Percentiles rank a stretch among this genome's conserved stretches.
Evolutionary conservation across 2,329 filamentous ascomycete species (phyloP).

Genomic region (Teratosphaeriaceae sp.): DNA sequence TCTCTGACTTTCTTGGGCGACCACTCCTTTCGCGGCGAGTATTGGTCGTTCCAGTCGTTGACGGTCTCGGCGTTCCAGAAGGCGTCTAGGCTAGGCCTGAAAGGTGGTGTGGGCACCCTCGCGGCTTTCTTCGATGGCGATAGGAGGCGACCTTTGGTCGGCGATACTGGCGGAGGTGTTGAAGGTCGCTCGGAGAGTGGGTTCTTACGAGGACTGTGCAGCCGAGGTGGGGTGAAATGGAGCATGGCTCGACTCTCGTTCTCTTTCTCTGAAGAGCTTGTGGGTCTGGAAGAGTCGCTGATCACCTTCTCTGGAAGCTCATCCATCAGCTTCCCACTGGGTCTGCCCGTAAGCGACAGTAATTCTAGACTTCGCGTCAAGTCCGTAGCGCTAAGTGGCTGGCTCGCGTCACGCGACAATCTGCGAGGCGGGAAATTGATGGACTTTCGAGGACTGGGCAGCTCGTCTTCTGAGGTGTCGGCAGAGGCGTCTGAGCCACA

Average conservation of each 20-base stretch:
- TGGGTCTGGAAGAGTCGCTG: slow-evolving; percentile 1
- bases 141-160: slow-evolving; percentile 35
- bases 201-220: slow-evolving; percentile 12
- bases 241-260: slow-evolving; percentile 18
- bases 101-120: slow-evolving; percentile 48
- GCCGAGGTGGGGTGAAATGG: slow-evolving; percentile 20
- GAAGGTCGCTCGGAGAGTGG: slow-evolving; percentile 13
- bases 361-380: not conserved
- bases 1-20: slow-evolving; percentile 30
- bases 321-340: not conserved
- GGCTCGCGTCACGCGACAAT: not conserved
- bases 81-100: slow-evolving; percentile 47
- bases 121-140: slow-evolving; percentile 43
- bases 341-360: not conserved
- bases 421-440: slow-evolving; percentile 12
- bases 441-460: slow-evolving; percentile 22
- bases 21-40: slow-evolving; percentile 47
- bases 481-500: slow-evolving; percentile 23
- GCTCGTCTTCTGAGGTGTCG: slow-evolving; percentile 19
- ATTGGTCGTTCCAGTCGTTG: slow-evolving; percentile 59
- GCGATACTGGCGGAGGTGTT: slow-evolving; percentile 38
- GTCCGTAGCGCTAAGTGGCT: not conserved
- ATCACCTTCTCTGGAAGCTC: slow-evolving; percentile 1
- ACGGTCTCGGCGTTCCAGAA: slow-evolving; percentile 56
- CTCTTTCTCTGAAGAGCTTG: slow-evolving; percentile 25